Evolutionary conservation across 2,329 filamentous ascomycete species (phyloP).

Genomic region (Neopestalotiopsis clavispora): DNA sequence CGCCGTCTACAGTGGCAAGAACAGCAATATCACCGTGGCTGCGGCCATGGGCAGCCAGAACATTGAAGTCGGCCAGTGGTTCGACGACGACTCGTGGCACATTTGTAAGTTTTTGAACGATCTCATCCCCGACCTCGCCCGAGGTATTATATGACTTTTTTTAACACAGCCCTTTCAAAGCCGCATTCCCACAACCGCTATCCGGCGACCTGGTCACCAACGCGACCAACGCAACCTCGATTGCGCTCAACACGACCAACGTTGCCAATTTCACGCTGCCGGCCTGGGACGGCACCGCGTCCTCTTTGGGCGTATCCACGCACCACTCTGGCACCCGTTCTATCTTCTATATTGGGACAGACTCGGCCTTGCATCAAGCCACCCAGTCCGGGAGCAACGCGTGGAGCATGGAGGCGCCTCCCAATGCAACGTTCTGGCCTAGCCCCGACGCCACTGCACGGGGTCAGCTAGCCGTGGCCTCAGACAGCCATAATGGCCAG

Average conservation of each 20-base stretch:
- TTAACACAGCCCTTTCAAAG: conserved; percentile 25
- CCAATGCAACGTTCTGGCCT: conserved; percentile 25
- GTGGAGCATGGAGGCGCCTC: conserved; percentile 32
- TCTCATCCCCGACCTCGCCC: not conserved
- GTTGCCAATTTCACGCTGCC: conserved; percentile 34
- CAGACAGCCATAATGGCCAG: conserved; percentile 27
- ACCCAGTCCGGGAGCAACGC: conserved; percentile 27
- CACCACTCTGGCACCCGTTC: conserved; percentile 33
- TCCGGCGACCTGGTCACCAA: conserved; percentile 29
- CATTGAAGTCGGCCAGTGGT: conserved; percentile 36
- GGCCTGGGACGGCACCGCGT: conserved; percentile 35
- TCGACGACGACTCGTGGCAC: conserved; percentile 36
- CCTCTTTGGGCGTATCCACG: conserved; percentile 33
- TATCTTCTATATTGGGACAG: conserved; percentile 44
- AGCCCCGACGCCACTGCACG: conserved; percentile 29
- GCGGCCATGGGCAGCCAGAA: conserved; percentile 37
- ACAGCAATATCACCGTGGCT: conserved; percentile 40
- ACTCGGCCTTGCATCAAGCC: conserved; percentile 38
- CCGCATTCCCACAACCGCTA: conserved; percentile 39
- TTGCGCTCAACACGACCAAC: conserved; percentile 24
- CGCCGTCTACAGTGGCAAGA: conserved; percentile 31
- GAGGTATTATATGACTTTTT: not conserved
- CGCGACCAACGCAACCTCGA: conserved; percentile 27
- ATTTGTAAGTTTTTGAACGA: conserved; percentile 32
- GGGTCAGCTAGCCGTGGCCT: conserved; percentile 36